Evolutionary conservation across 768 basidiomycete species (phyloP).

Genomic region (Tylopilus rubrobrunneus): DNA sequence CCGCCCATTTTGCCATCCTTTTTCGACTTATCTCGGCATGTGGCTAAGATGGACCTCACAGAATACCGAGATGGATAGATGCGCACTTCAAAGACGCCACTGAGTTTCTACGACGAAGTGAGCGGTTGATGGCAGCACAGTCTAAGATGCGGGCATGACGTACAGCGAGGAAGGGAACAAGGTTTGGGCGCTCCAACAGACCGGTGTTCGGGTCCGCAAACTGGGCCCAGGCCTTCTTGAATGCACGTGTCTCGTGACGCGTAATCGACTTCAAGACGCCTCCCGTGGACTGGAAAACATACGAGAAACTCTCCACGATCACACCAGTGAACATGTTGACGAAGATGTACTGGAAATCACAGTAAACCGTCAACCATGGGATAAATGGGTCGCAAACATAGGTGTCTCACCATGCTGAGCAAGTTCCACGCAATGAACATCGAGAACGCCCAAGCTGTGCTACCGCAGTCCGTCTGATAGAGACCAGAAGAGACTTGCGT

Average conservation of each 20-base stretch:
- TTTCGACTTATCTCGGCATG: slow-evolving; percentile 39
- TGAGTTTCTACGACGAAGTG: slow-evolving; percentile 55
- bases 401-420: slow-evolving; percentile 75
- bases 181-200: slow-evolving; percentile 62
- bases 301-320: slow-evolving; percentile 93
- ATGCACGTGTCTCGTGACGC: slow-evolving; percentile 87
- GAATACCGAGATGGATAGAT: slow-evolving; percentile 75
- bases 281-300: slow-evolving; percentile 85
- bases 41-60: slow-evolving; percentile 54
- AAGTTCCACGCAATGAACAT: slow-evolving; percentile 96
- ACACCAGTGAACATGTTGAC: slow-evolving; percentile 97
- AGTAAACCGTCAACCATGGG: not conserved
- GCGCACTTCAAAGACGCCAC: slow-evolving; percentile 83
- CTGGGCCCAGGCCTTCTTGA: slow-evolving; percentile 92
- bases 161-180: slow-evolving; percentile 81
- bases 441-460: slow-evolving; percentile 72
- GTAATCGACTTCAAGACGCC: slow-evolving; percentile 73
- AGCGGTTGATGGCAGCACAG: not conserved
- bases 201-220: slow-evolving; percentile 78
- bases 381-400: slow-evolving; percentile 12
- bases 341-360: slow-evolving; percentile 74
- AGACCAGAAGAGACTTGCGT: slow-evolving; percentile 47
- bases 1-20: slow-evolving; percentile 40
- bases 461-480: slow-evolving; percentile 84
- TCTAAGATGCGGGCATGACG: slow-evolving; percentile 25